Evolutionary conservation across 2,329 filamentous ascomycete genomes (phyloP).

Genomic region (Colletotrichum simmondsii): DNA sequence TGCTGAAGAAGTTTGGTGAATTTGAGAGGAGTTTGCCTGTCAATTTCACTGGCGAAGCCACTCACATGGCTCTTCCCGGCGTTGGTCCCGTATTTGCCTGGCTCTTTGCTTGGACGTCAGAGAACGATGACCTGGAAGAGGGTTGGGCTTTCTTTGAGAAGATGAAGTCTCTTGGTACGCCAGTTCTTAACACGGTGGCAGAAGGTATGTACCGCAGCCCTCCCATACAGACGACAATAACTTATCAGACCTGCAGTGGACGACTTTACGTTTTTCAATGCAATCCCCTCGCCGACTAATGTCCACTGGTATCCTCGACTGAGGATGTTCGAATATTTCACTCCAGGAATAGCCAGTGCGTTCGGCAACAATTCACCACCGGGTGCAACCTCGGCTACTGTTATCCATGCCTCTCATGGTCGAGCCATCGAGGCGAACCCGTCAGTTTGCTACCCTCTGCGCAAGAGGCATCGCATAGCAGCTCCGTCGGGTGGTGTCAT

Average conservation of each 20-base stretch:
- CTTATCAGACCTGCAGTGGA: background rate
- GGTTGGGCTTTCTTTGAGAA: conserved; percentile 21
- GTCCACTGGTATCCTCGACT: conserved; percentile 5
- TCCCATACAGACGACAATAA: background rate
- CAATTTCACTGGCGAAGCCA: conserved; percentile 24
- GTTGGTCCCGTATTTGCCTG: conserved; percentile 14
- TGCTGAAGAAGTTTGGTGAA: background rate
- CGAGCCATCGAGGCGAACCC: conserved; percentile 13
- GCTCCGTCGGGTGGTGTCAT: conserved; percentile 38
- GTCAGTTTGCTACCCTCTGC: conserved; percentile 40
- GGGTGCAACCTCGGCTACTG: background rate
- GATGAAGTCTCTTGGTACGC: conserved; percentile 21
- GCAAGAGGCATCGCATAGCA: conserved; percentile 43
- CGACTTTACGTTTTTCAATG: conserved; percentile 20
- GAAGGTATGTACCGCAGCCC: background rate
- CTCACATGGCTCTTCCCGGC: conserved; percentile 16
- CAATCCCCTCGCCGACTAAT: background rate
- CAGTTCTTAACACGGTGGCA: conserved; percentile 15
- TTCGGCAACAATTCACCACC: conserved; percentile 7
- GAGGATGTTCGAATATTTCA: conserved; percentile 2
- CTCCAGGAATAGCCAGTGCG: background rate
- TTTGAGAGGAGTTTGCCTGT: conserved; percentile 41
- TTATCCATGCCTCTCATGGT: conserved; percentile 23
- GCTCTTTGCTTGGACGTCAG: conserved; percentile 21
- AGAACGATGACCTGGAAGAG: conserved; percentile 9